Evolutionary conservation across 2,329 filamentous ascomycete species (phyloP).

Genomic region (Botrytis pseudocinerea): DNA sequence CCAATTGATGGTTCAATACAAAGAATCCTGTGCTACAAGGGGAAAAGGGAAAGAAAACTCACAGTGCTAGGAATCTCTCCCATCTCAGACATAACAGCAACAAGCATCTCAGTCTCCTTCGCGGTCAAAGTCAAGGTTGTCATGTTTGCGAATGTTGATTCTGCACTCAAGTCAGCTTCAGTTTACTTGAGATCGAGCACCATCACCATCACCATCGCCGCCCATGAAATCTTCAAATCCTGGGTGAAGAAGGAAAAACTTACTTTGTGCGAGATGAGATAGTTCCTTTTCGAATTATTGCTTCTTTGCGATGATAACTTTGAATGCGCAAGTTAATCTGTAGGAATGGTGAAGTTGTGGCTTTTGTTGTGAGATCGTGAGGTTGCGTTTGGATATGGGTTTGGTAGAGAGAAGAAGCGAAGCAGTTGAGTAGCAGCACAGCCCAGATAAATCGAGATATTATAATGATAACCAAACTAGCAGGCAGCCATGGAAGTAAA

Average conservation of each 20-base stretch:
- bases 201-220: not conserved
- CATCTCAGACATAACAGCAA: conserved; percentile 27
- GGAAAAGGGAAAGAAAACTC: not conserved
- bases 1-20: not conserved
- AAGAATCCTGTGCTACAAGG: not conserved
- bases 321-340: not conserved
- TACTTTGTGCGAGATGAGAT: not conserved
- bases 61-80: conserved; percentile 25
- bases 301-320: not conserved
- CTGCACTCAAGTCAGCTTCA: not conserved
- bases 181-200: not conserved
- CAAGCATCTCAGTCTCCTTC: conserved; percentile 26
- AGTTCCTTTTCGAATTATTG: not conserved
- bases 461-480: not conserved
- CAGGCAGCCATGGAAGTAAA: not conserved
- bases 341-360: not conserved
- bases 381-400: not conserved
- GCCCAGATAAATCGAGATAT: not conserved
- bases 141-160: conserved; percentile 13
- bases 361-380: not conserved
- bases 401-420: not conserved
- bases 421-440: not conserved
- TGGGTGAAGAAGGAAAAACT: not conserved
- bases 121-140: conserved; percentile 16
- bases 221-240: not conserved